Base-by-base conservation (phyloP, 192 early-diverging fungal species). In the Polychytrium aggregatum region DNA sequence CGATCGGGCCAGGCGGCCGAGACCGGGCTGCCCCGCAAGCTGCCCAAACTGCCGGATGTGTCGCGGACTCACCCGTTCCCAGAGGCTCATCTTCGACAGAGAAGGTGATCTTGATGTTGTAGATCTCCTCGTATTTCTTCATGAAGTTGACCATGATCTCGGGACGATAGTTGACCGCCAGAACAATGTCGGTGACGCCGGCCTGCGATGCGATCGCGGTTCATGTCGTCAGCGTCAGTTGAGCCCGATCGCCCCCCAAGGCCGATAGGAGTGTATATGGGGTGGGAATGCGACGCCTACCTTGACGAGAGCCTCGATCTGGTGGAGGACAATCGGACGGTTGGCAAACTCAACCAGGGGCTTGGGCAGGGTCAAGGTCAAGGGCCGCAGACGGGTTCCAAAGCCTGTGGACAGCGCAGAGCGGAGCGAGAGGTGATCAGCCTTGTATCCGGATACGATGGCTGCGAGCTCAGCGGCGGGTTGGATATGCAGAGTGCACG, bases 331-430 rank as follows among this genome's bases (percentile, higher is more conserved):
- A 87, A 98, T 97, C 48, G 89, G 93, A 66, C 79, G 86, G 79
- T 98, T 98, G 31, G 88, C 89, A 71, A 98, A 98, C 70, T 98
- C 93, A n/a, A 98, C 93, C 41, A 98, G 77, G 39, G 96, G 96
- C 72, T 98, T 98, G 49, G 96, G 96, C 37, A 91, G 73, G 37
- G 93, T 84, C 48, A 98, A 74, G 16, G 96, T 98, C 44, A 98
- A 78, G 37, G 96, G 96, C 30, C 96, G 83, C 59, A 98, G 83
- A 63, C 96, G 87, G 41, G 96, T 98, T 57, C 96, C 96, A 65
- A 93, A 98, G 44, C 96, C 88, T 88, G 59, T 11, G 16, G 6
- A 1, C 16, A 10, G 33, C 1, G 24, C 36, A 6, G 39, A 9
- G 39, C 6, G 39, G 6, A 22, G 39, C n/a, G 39, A 16, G 3